These are phyloP conservation scores for Pythium periplocum DNA, from an alignment of 352 stramenopile species.

Conservation along the genomic window DNA sequence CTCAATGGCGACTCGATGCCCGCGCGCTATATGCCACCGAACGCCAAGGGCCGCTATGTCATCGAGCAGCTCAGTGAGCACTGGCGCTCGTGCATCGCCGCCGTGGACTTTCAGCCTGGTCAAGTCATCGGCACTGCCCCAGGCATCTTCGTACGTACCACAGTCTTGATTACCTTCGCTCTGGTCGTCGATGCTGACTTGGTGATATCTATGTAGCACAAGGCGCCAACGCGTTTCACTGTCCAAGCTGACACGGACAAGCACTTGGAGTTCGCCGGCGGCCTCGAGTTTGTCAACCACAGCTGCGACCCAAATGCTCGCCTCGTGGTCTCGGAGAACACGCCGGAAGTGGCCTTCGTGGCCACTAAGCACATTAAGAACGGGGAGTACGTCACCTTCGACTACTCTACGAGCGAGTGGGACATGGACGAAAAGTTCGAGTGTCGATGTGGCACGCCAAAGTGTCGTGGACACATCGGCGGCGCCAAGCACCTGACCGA, in stretches of 20 bases:
- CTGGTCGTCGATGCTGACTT: background rate
- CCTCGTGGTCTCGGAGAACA: constrained; percentile 72
- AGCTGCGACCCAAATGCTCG: constrained; percentile 82
- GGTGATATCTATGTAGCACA: constrained; percentile 25
- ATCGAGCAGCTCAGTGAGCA: constrained; percentile 69
- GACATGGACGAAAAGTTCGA: constrained; percentile 91
- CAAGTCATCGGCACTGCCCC: constrained; percentile 67
- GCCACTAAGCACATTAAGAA: constrained; percentile 69
- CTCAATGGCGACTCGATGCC: constrained; percentile 15
- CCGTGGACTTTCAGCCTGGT: constrained; percentile 51
- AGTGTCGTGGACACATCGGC: constrained; percentile 62
- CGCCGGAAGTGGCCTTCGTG: constrained; percentile 67
- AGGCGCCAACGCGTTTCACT: constrained; percentile 73
- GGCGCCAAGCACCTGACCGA: constrained; percentile 81
- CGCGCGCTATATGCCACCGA: constrained; percentile 47
- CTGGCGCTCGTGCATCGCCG: constrained; percentile 69
- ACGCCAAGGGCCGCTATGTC: constrained; percentile 57
- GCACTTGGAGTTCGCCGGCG: constrained; percentile 80
- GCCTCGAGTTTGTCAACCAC: constrained; percentile 87
- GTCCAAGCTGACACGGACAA: constrained; percentile 71
- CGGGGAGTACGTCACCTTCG: constrained; percentile 76
- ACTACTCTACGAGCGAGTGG: constrained; percentile 89
- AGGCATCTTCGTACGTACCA: constrained; percentile 56
- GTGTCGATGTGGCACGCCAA: constrained; percentile 64
- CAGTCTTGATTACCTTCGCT: background rate